Percentiles rank a stretch among this genome's conserved stretches.
phyloP scores from a whole-genome alignment of 108 stramenopile genomes.

The Fragilariopsis cylindrus region DNA sequence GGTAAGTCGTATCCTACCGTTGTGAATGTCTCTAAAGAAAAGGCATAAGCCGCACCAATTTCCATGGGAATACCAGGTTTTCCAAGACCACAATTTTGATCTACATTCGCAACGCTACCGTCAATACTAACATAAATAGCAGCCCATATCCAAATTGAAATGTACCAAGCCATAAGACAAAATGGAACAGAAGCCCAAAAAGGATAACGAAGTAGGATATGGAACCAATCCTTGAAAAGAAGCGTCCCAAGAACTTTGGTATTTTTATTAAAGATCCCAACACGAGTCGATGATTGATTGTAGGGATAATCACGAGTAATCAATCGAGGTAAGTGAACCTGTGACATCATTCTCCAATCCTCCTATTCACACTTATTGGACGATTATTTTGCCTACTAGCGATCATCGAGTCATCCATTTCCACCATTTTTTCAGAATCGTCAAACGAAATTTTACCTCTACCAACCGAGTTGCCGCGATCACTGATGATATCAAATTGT shows the following conservation, averaged over 20 bases:
- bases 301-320: slow-evolving; percentile 60
- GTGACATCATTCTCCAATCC: not conserved
- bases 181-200: slow-evolving; percentile 36
- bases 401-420: no score
- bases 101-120: slow-evolving; percentile 11
- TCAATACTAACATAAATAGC: slow-evolving; percentile 57
- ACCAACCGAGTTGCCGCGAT: no score
- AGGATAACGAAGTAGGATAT: slow-evolving; percentile 60
- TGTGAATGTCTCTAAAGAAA: slow-evolving; percentile 76
- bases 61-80: slow-evolving; percentile 33
- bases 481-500: no score
- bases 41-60: slow-evolving; percentile 64
- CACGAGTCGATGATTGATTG: slow-evolving; percentile 54
- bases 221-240: slow-evolving; percentile 76
- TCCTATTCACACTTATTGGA: no score
- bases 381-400: no score
- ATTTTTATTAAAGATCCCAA: slow-evolving; percentile 40
- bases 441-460: no score
- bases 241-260: slow-evolving; percentile 5
- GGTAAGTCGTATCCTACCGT: slow-evolving; percentile 78
- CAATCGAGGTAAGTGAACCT: slow-evolving; percentile 50
- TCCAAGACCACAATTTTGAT: slow-evolving; percentile 62
- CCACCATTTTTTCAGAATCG: no score
- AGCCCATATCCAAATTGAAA: slow-evolving; percentile 62
- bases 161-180: slow-evolving; percentile 60